A percentile compares a stretch with the other conserved stretches of the same genome.
These are phyloP conservation scores for Lodderomyces theae DNA, from an alignment of 1,139 yeast genomes.

Conservation along the genomic window DNA sequence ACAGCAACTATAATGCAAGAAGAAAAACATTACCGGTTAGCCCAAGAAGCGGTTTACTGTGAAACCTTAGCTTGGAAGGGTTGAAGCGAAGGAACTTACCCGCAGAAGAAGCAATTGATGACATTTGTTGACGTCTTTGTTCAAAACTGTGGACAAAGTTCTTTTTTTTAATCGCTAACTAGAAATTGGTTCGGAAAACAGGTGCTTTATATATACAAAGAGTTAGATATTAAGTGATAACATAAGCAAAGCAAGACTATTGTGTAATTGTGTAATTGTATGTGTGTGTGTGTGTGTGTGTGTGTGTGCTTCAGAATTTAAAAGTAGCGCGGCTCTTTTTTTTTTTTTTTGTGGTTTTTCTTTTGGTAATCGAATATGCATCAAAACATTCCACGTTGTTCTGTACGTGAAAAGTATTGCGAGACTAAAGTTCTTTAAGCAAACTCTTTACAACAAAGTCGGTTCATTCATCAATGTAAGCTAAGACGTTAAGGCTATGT, in stretches of 20 bases:
- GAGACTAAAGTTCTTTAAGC: too few species aligned
- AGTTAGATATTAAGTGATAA: not conserved
- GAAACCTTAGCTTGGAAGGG: slow-evolving; percentile 5
- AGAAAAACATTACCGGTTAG: slow-evolving; percentile 21
- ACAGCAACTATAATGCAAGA: not conserved
- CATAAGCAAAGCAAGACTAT: not conserved
- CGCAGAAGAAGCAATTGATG: slow-evolving; percentile 14
- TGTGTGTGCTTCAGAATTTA: not conserved
- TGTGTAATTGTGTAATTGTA: not conserved
- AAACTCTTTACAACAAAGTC: too few species aligned
- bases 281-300: too few species aligned
- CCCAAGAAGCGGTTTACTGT: slow-evolving; percentile 15
- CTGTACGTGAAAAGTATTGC: too few species aligned
- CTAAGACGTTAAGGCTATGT: too few species aligned
- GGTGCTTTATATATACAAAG: not conserved
- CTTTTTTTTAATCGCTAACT: not conserved
- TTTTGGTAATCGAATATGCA: too few species aligned
- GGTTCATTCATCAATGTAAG: too few species aligned
- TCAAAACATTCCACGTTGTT: not conserved
- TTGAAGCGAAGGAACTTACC: slow-evolving; percentile 4
- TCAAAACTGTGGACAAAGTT: not conserved
- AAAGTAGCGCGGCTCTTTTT: not conserved
- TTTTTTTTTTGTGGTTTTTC: too few species aligned
- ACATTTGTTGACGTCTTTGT: slow-evolving; percentile 7
- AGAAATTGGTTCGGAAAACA: not conserved